These are phyloP conservation scores for Aureococcus anophagefferens DNA, from an alignment of 108 stramenopile species.

Conservation along the genomic window DNA sequence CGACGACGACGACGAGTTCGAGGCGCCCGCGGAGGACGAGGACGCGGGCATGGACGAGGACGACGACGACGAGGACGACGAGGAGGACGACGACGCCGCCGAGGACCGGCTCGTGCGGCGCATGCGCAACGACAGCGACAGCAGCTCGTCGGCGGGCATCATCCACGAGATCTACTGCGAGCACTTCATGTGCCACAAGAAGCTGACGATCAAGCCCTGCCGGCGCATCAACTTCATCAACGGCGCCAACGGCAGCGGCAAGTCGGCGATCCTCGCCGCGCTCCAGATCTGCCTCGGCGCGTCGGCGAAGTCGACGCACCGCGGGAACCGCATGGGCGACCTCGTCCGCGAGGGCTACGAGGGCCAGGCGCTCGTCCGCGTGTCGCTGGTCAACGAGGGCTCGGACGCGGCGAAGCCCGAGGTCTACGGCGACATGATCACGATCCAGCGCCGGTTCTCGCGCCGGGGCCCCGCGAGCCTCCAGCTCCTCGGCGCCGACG, in stretches of 20 bases:
- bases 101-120: not conserved
- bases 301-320: conserved; percentile 64
- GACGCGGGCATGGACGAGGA: not conserved
- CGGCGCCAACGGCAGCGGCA: conserved; percentile 84
- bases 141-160: conserved; percentile 36
- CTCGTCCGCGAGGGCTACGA: conserved; percentile 70
- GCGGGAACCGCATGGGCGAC: conserved; percentile 70
- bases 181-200: conserved; percentile 89
- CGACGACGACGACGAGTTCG: not conserved
- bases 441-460: conserved; percentile 70
- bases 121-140: not conserved
- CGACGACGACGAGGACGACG: conserved; percentile 7
- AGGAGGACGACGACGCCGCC: not conserved
- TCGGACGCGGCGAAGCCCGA: conserved; percentile 72
- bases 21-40: conserved; percentile 8
- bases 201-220: conserved; percentile 29
- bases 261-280: conserved; percentile 85
- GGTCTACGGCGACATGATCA: conserved; percentile 74
- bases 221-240: conserved; percentile 86
- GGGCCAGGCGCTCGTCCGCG: conserved; percentile 63
- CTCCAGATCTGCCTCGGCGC: conserved; percentile 93
- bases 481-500: conserved; percentile 53
- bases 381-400: conserved; percentile 76
- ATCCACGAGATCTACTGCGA: conserved; percentile 65
- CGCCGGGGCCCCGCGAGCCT: conserved; percentile 56